Base-by-base conservation (phyloP, 1,284 basidiomycete species). In the Cutaneotrichosporon daszewskae region DNA sequence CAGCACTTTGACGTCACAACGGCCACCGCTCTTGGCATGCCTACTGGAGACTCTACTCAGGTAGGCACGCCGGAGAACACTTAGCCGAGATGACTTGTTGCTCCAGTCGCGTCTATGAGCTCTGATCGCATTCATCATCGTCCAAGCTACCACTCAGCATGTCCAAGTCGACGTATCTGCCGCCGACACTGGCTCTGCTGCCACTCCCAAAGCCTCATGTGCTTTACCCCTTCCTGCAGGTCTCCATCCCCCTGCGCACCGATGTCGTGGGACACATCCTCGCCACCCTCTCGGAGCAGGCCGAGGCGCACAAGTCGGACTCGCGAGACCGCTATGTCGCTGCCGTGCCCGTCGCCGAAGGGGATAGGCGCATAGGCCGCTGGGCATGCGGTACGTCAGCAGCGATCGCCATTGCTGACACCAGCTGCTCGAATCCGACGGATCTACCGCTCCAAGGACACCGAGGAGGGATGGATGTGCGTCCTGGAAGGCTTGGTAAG, bases 361-460 rank as follows among this genome's bases (percentile, higher is more conserved):
- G 56, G 37, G 64, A 68, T 45, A 46, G 63, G 18, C 57, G 66
- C 25, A 54, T 67, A 5, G 62, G 63, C 14, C 47, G 66, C 29
- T 68, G 66, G 66, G 66, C 59, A 4, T 59, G 56, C 39, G 65
- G 65, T 64, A 44, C 45, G 62, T 59, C 4, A 26, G 13, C 7
- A 12, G 16, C 25, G 16, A 32, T 19, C 20, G 28, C 25, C 29
- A 8, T 28, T 24, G 9, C 29, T 36, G 22, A 37, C 39, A 18
- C 27, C 40, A 63, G 66, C 66, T 16, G 66, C 60, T 7, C 50
- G 60, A n/a, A 55, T 68, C 34, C 59, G 57, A 37, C 47, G 54
- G n/a, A 53, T 66, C 18, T 58, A 59, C 38, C 57, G 58, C 34
- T 33, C 38, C 9, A 45, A 54, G 31, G 54, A 57, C 29, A 25